Evolutionary conservation across 306 rosid genomes (phyloP).

Genomic region (Cucurbita ficifolia): DNA sequence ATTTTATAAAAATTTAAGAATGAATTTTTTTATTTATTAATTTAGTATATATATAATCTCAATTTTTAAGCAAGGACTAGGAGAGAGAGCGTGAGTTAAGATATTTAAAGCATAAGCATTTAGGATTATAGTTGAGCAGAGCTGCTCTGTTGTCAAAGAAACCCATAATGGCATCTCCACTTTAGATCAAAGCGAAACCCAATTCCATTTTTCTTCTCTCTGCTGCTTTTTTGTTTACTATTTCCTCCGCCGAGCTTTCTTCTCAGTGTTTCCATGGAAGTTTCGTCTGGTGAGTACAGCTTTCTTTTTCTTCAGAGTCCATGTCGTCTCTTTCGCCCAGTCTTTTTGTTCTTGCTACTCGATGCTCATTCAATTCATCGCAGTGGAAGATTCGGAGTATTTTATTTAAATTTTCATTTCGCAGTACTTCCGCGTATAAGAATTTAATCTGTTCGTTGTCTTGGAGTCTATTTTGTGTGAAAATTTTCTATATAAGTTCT

Average conservation of each 20-base stretch:
- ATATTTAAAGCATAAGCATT: background rate
- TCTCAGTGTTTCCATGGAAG: slow-evolving; percentile 13
- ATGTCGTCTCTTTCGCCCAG: background rate
- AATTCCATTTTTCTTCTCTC: background rate
- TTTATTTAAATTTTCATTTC: background rate
- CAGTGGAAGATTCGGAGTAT: background rate
- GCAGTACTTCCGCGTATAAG: background rate
- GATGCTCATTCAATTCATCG: background rate
- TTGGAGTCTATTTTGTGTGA: background rate
- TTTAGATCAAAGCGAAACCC: background rate
- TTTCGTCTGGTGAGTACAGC: slow-evolving; percentile 15
- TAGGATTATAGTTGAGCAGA: background rate
- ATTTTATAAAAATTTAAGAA: too few species aligned
- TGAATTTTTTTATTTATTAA: too few species aligned
- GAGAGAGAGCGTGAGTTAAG: too few species aligned
- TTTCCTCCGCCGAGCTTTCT: background rate
- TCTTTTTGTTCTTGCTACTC: slow-evolving; percentile 9
- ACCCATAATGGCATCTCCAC: slow-evolving; percentile 30
- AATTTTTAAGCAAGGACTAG: too few species aligned
- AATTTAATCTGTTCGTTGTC: background rate
- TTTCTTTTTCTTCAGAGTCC: background rate
- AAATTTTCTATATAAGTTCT: background rate
- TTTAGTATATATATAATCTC: too few species aligned
- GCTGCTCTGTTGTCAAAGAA: slow-evolving; percentile 7
- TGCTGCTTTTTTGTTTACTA: background rate